Evolutionary conservation across 768 basidiomycete genomes (phyloP).

Genomic region (Postia placenta): DNA sequence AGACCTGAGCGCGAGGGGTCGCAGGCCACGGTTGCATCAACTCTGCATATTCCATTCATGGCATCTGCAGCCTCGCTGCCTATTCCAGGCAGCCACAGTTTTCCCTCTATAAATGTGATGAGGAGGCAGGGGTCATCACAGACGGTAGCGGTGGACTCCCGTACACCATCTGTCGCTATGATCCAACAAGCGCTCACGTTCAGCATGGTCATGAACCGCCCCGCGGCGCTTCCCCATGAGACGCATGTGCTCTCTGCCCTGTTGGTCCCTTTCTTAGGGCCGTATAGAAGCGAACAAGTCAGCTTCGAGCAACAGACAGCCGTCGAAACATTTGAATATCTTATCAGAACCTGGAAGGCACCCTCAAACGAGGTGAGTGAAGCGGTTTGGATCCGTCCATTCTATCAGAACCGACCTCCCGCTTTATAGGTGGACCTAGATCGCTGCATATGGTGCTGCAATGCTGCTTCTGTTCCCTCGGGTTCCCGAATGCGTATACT

Average conservation of each 20-base stretch:
- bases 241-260: conserved; percentile 51
- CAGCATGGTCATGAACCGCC: conserved; percentile 21
- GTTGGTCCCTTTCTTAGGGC: conserved; percentile 47
- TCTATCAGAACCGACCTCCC: conserved; percentile 10
- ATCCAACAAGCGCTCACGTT: conserved; percentile 33
- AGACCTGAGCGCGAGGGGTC: conserved; percentile 26
- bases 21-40: conserved; percentile 27
- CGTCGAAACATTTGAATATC: conserved; percentile 55
- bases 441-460: conserved; percentile 67
- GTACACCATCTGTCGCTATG: conserved; percentile 36
- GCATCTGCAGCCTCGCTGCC: conserved; percentile 14
- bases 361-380: conserved; percentile 46
- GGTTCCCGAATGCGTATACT: conserved; percentile 44
- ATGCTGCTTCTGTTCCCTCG: conserved; percentile 44
- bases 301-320: conserved; percentile 53
- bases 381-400: background rate
- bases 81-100: conserved; percentile 8
- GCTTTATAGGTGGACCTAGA: conserved; percentile 38
- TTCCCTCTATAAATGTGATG: conserved; percentile 18
- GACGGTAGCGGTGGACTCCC: conserved; percentile 24
- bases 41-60: conserved; percentile 26
- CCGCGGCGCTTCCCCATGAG: conserved; percentile 48
- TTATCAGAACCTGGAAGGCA: conserved; percentile 50
- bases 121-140: conserved; percentile 41
- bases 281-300: conserved; percentile 25